phyloP scores from a whole-genome alignment of 306 rosid genomes.

The Quillaja saponaria region DNA sequence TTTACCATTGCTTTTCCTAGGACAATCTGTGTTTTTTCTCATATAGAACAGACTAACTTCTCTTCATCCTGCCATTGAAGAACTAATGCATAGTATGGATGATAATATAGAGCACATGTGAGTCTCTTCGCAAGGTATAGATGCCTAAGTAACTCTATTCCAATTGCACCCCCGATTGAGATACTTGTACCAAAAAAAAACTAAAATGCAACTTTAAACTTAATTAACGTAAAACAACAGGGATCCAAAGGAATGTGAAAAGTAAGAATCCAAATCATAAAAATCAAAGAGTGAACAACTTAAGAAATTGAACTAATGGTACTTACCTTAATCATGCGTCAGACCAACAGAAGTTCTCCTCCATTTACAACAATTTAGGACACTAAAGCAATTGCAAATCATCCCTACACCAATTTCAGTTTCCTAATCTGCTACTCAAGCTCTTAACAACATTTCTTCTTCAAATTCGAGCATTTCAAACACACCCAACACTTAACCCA shows the following conservation, averaged over 20 bases:
- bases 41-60: too few relatives aligned
- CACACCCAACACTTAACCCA: conserved; percentile 8
- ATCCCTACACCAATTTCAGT: conserved; percentile 36
- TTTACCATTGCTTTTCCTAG: too few relatives aligned
- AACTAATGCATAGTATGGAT: too few relatives aligned
- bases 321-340: conserved; percentile 50
- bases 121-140: too few relatives aligned
- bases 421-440: conserved; percentile 26
- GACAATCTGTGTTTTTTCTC: too few relatives aligned
- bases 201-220: background rate
- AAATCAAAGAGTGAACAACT: conserved; percentile 15
- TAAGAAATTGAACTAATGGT: background rate
- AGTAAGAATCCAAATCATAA: conserved; percentile 9
- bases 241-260: background rate
- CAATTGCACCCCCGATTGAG: background rate
- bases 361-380: conserved; percentile 49
- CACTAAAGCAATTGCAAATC: conserved; percentile 56
- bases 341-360: conserved; percentile 27
- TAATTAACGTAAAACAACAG: background rate
- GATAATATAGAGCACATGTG: too few relatives aligned
- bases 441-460: conserved; percentile 29
- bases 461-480: conserved; percentile 23
- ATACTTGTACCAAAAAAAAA: background rate
- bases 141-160: conserved; percentile 13
- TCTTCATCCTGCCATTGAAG: too few relatives aligned